A percentile compares a stretch with the other conserved stretches of the same genome.
Evolutionary conservation across 1,284 basidiomycete genomes (phyloP).

Genomic region (Porodaedalea pini): DNA sequence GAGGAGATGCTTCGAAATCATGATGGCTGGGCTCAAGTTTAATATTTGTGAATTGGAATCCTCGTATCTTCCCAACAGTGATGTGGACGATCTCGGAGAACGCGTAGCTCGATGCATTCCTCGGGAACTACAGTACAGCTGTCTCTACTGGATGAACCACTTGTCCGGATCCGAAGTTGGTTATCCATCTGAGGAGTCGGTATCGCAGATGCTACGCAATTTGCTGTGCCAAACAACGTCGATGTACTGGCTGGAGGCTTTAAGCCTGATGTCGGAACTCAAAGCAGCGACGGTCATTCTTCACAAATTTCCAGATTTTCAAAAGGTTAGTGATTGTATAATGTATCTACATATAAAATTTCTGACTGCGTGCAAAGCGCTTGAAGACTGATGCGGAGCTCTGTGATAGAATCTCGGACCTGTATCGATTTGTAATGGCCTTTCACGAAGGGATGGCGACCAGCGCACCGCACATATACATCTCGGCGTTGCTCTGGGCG

Average conservation of each 20-base stretch:
- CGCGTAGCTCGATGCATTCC: not conserved
- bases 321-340: not conserved
- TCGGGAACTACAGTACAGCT: not conserved
- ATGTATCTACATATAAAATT: too few species aligned
- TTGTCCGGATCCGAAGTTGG: not conserved
- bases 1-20: slow-evolving; percentile 25
- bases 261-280: not conserved
- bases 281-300: not conserved
- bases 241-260: slow-evolving; percentile 7
- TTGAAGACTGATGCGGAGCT: not conserved
- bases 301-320: not conserved
- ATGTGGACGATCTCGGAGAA: slow-evolving; percentile 24
- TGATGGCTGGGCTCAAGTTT: slow-evolving; percentile 34
- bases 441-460: not conserved
- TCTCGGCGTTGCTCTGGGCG: not conserved
- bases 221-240: not conserved
- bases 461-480: not conserved
- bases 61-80: slow-evolving; percentile 27
- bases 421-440: not conserved
- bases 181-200: too few species aligned
- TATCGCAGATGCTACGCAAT: not conserved
- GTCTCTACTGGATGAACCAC: slow-evolving; percentile 8
- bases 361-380: too few species aligned
- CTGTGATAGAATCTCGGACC: not conserved
- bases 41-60: slow-evolving; percentile 32